A percentile compares a stretch with the other conserved stretches of the same genome.
Evolutionary conservation across 345 rosid species (phyloP).

Genomic region (Brassica rapa): DNA sequence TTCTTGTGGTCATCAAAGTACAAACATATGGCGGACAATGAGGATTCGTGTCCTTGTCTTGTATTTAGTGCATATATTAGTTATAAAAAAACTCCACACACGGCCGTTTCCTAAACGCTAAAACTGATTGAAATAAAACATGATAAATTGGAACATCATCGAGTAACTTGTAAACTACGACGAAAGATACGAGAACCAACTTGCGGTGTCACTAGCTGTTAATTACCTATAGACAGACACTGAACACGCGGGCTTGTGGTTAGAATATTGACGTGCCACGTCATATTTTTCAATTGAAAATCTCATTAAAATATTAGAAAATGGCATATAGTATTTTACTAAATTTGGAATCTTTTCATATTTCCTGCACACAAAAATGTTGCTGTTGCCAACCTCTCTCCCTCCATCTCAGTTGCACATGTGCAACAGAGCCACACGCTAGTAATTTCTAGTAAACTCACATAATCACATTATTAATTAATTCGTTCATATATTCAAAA

Average conservation of each 20-base stretch:
- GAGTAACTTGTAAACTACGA: conserved; percentile 5
- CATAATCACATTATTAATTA: not conserved
- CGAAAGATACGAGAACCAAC: not conserved
- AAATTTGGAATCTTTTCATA: conserved; percentile 15
- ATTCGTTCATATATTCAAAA: not conserved
- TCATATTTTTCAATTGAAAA: not conserved
- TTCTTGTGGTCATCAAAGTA: not conserved
- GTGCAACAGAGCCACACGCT: conserved; percentile 26
- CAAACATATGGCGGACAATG: not conserved
- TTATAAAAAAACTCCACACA: not conserved
- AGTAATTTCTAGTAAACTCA: conserved; percentile 7
- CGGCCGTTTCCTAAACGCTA: not conserved
- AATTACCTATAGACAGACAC: not conserved
- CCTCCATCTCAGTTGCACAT: conserved; percentile 31
- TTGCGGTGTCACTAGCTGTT: conserved; percentile 19
- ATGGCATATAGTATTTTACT: conserved; percentile 26
- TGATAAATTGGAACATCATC: conserved; percentile 12
- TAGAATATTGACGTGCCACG: not conserved
- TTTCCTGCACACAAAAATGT: conserved; percentile 4
- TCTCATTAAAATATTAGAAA: not conserved
- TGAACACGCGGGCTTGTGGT: conserved; percentile 9
- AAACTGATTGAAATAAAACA: not conserved
- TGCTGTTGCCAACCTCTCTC: conserved; percentile 35
- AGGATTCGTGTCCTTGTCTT: not conserved
- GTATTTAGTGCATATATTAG: conserved; percentile 3